Evolutionary conservation across 768 basidiomycete species (phyloP).

Genomic region (Daedaleopsis nitida): DNA sequence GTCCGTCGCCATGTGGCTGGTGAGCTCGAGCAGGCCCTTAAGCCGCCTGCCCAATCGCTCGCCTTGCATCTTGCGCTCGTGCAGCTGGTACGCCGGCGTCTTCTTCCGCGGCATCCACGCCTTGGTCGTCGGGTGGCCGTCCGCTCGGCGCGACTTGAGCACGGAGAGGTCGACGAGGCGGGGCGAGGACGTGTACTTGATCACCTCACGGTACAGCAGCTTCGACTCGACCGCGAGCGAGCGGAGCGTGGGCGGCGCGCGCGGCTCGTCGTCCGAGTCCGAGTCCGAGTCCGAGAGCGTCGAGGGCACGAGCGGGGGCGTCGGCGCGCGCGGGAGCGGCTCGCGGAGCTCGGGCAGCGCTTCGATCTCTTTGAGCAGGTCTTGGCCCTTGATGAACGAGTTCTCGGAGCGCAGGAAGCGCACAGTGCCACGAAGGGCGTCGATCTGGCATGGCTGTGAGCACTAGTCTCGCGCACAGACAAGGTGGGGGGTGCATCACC

Average conservation of each 20-base stretch:
- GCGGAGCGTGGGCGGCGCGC: slow-evolving; percentile 54
- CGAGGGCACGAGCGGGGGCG: slow-evolving; percentile 70
- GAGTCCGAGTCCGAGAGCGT: slow-evolving; percentile 67
- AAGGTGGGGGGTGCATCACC: slow-evolving; percentile 39
- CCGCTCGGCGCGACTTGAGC: slow-evolving; percentile 52
- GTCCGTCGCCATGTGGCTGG: slow-evolving; percentile 39
- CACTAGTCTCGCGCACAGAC: not conserved
- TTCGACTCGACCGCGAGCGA: slow-evolving; percentile 83
- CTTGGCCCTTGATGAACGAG: slow-evolving; percentile 89
- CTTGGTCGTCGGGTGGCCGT: slow-evolving; percentile 48
- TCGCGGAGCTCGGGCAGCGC: slow-evolving; percentile 66
- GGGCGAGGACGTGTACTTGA: slow-evolving; percentile 80
- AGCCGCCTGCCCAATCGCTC: slow-evolving; percentile 71
- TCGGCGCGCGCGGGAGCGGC: slow-evolving; percentile 49
- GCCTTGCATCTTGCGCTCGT: slow-evolving; percentile 74
- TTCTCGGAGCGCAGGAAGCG: slow-evolving; percentile 95
- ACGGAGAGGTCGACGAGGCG: slow-evolving; percentile 83
- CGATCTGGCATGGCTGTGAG: slow-evolving; percentile 56
- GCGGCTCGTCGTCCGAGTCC: slow-evolving; percentile 49
- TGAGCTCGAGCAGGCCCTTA: slow-evolving; percentile 68
- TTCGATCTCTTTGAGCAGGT: slow-evolving; percentile 82
- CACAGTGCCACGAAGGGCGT: slow-evolving; percentile 87
- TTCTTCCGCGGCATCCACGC: slow-evolving; percentile 83
- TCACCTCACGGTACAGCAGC: slow-evolving; percentile 85
- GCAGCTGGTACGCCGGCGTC: slow-evolving; percentile 79